phyloP scores from a whole-genome alignment of 768 basidiomycete species.

The Xanthoconium stramineum region DNA sequence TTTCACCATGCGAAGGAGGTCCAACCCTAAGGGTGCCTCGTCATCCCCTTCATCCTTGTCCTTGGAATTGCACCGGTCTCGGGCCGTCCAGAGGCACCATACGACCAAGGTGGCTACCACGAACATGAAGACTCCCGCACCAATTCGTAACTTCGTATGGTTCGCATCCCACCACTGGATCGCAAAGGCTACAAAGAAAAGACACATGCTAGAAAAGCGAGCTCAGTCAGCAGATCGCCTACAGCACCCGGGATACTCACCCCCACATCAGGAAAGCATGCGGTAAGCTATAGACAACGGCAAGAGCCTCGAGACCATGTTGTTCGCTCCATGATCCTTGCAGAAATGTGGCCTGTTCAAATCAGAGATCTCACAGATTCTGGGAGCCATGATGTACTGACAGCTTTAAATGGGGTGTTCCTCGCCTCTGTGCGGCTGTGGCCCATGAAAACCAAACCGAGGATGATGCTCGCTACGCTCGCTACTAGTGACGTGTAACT shows the following conservation, averaged over 20 bases:
- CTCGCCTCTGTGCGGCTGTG: conserved; percentile 36
- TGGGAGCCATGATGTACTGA: conserved; percentile 19
- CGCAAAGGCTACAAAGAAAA: conserved; percentile 28
- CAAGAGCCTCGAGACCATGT: conserved; percentile 48
- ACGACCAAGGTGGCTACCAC: conserved; percentile 33
- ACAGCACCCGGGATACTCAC: conserved; percentile 34
- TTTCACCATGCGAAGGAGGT: not conserved
- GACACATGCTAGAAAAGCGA: conserved; percentile 20
- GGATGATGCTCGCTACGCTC: conserved; percentile 41
- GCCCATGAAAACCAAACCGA: conserved; percentile 42
- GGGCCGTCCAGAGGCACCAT: conserved; percentile 41
- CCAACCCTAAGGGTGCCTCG: not conserved
- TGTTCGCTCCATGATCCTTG: conserved; percentile 19
- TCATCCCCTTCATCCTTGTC: not conserved
- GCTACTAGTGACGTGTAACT: conserved; percentile 44
- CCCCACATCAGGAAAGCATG: conserved; percentile 59
- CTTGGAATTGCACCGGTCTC: conserved; percentile 9
- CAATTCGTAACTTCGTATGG: conserved; percentile 8
- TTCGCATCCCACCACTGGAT: conserved; percentile 23
- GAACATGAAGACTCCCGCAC: conserved; percentile 32
- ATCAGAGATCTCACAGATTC: not conserved
- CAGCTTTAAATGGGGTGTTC: conserved; percentile 33
- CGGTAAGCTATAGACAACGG: conserved; percentile 52
- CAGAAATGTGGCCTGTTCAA: conserved; percentile 15
- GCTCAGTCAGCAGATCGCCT: not conserved